These are phyloP conservation scores for Begonia masoniana DNA, from an alignment of 306 rosid species.

Conservation along the genomic window DNA sequence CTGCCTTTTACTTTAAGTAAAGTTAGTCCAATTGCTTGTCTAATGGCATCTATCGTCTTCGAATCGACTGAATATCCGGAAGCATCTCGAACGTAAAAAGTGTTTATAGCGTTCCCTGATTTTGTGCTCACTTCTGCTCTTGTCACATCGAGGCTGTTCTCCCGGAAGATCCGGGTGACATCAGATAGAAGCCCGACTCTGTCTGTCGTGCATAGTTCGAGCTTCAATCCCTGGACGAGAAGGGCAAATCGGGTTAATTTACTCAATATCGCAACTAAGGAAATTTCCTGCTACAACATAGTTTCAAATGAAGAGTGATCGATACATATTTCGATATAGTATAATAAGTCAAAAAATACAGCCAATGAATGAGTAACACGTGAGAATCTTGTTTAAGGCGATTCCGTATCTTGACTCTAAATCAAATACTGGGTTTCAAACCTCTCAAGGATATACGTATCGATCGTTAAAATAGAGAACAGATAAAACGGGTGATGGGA, in stretches of 20 bases:
- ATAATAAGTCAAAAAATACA: no score
- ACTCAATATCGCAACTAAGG: no score
- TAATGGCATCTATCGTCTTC: conserved; percentile 66
- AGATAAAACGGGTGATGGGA: no score
- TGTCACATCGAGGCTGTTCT: conserved; percentile 87
- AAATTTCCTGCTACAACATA: no score
- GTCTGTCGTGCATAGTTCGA: conserved; percentile 88
- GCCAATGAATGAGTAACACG: no score
- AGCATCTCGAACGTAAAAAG: conserved; percentile 84
- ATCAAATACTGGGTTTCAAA: no score
- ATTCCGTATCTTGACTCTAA: no score
- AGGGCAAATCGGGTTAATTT: conserved; percentile 1
- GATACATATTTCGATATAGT: no score
- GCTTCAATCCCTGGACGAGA: conserved; percentile 76
- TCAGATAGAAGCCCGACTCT: conserved; percentile 83
- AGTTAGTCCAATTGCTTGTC: conserved; percentile 79
- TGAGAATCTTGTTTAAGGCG: no score
- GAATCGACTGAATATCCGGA: conserved; percentile 72
- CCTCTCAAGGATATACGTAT: no score
- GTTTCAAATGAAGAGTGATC: no score
- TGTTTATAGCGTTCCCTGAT: conserved; percentile 82
- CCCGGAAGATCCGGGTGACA: conserved; percentile 88
- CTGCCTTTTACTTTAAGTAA: conserved; percentile 85
- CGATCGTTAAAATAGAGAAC: no score
- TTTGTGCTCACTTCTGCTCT: conserved; percentile 90